Evolutionary conservation across 345 rosid species (phyloP).

Genomic region (Rubroshorea leprosula): DNA sequence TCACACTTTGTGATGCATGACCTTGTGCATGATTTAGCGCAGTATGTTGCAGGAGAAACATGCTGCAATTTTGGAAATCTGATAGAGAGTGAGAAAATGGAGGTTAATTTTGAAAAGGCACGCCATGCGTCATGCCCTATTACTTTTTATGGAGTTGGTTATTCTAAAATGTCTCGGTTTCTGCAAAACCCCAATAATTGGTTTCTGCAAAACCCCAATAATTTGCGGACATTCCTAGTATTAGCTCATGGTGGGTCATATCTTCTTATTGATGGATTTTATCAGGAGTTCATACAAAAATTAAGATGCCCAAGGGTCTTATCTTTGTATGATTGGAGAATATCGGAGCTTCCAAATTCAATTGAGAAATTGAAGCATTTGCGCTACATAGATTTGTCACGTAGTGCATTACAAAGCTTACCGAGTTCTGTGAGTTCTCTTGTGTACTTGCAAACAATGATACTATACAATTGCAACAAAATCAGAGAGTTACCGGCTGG

Average conservation of each 20-base stretch:
- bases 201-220: background rate
- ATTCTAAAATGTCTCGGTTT: background rate
- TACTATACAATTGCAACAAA: constrained; percentile 16
- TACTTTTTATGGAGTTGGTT: background rate
- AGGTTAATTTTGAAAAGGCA: background rate
- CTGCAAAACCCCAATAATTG: background rate
- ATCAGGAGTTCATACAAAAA: background rate
- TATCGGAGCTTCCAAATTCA: constrained; percentile 4
- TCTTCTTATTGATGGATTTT: too few relatives aligned
- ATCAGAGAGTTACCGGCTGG: constrained; percentile 32
- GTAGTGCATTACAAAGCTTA: background rate
- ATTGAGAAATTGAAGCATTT: constrained; percentile 9
- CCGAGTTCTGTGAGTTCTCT: constrained; percentile 11
- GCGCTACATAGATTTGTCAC: constrained; percentile 8
- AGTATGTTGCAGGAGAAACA: too few relatives aligned
- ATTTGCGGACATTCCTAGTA: constrained; percentile 10
- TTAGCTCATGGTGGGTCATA: background rate
- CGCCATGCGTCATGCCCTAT: constrained; percentile 12
- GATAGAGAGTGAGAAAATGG: background rate
- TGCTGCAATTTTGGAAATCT: too few relatives aligned
- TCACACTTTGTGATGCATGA: too few relatives aligned
- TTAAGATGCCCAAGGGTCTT: background rate
- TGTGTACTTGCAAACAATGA: constrained; percentile 31
- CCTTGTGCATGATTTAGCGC: too few relatives aligned
- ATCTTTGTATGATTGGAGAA: background rate